A percentile compares a stretch with the other conserved stretches of the same genome.
Conservation (phyloP, 2,329 filamentous ascomycete genomes). For the Colletotrichum australisinense region DNA sequence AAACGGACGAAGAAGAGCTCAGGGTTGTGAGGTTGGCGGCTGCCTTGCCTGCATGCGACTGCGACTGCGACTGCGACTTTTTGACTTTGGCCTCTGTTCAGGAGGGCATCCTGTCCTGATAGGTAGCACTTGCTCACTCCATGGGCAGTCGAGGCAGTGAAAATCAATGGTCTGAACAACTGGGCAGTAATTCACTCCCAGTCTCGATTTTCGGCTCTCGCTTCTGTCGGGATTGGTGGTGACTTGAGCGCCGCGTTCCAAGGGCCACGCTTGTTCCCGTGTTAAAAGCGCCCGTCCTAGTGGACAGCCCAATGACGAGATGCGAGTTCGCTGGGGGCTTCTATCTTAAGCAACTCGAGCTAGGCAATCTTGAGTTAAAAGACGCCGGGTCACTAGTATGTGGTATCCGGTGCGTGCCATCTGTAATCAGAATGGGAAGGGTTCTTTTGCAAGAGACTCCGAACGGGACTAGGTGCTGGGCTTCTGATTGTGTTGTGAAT, state of each 20-base stretch:
- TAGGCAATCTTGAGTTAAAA: slow-evolving; percentile 17
- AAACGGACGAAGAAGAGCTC: slow-evolving; percentile 34
- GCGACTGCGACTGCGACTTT: slow-evolving; percentile 23
- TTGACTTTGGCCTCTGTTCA: slow-evolving; percentile 3
- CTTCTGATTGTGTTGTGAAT: neutral
- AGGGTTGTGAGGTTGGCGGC: neutral
- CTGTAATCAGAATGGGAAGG: slow-evolving; percentile 13
- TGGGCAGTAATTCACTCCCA: neutral
- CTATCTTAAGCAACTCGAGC: slow-evolving; percentile 29
- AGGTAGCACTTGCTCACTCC: no score
- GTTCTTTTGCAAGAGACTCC: slow-evolving; percentile 16
- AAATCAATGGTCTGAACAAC: neutral
- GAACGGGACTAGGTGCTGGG: neutral
- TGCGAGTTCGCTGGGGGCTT: slow-evolving; percentile 18
- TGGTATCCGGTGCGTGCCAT: neutral
- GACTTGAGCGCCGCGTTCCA: slow-evolving; percentile 3
- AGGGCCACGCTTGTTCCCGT: slow-evolving; percentile 27
- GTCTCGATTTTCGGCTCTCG: neutral
- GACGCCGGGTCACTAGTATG: neutral
- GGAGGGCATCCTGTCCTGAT: slow-evolving; percentile 8
- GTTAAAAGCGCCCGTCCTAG: slow-evolving; percentile 15
- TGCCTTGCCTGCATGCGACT: neutral
- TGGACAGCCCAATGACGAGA: slow-evolving; percentile 23
- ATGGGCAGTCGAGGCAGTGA: no score
- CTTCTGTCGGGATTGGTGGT: slow-evolving; percentile 4